Evolutionary conservation across 805 yeast genomes (phyloP), one percentile per base, ranked within the genome.

Genomic region (Nakazawaea anatomiae): DNA sequence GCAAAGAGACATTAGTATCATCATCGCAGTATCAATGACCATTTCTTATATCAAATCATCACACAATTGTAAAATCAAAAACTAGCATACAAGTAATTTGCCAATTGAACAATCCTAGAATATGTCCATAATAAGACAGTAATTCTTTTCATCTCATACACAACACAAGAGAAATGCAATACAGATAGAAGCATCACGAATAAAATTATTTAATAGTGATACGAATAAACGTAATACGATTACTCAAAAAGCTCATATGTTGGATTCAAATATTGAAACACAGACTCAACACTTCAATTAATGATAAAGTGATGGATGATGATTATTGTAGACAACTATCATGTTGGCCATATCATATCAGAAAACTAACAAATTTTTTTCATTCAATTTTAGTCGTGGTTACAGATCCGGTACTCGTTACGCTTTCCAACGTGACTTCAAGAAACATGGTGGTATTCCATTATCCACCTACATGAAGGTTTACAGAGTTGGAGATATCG

Each of bases 381-480:
- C 25, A 18, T 18, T 46, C 32, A 44, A 39, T 39, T 54, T 59
- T 61, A 81, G 90, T 78, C 97, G 89, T 82, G 99, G 99, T 87
- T 91, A 89, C 86, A 91, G 99, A 91, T 90, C 97, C 70, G 94
- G 99, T 82, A 92, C 99, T 81, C 96, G 99, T 81, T 94, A 94
- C 91, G 95, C 95, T 82, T 94, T 94, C 96, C 89, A 90, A 80
- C 94, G 99, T 80, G 98, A 92, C 86, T 94, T 87, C 91, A 91
- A 88, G 85, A 85, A 84, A 77, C 96, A 92, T 80, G 99, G 99
- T 77, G 76, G 85, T 67, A 81, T 90, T 72, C 84, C 96, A 63
- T 80, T 94, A 83, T 88, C 97, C 65, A 88, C 96, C 73, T 94
- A 92, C 94, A 79, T 94, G 82, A 90, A 89, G 87, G 79, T 83